Base-by-base conservation (phyloP, 2,329 filamentous ascomycete species). In the Akanthomyces muscarius region DNA sequence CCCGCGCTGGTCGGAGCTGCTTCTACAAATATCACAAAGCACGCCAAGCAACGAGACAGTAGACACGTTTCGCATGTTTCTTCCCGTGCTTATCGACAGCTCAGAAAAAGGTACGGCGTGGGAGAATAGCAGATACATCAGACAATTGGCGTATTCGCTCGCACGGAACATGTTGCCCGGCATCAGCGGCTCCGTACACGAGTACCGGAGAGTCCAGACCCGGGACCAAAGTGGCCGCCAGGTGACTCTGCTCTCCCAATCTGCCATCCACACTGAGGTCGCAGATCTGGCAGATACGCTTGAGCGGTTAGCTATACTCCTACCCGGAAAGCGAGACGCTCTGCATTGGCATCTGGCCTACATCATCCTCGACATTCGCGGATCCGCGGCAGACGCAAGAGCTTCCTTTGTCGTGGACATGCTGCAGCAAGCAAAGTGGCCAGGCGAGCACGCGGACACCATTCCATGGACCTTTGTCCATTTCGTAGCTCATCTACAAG, bases 11-110 rank as follows among this genome's bases (percentile, higher is more conserved):
- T 78, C 76, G 0, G 77, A 80, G 63, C 63, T 78, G 7, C 57
- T 76, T 13, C 57, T 78, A 1, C 74, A 77, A 55, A 52, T 76
- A 51, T 65, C 65, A 18, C 45, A 57, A 47, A 42, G 1, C 33
- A 64, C 1, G 53, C 52, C 23, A 44, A 67, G 5, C 47, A 59
- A 21, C 7, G 10, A 16, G 25, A 7, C 30, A 8, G 63, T 62
- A 2, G 65, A 72, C 2, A 63, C 66, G 1, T 69, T 75, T 14
- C 74, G 80, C 47, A 80, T 91, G 14, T 93, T 89, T 70, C 78
- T 92, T 0, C 87, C 88, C 0, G 79, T 88, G 25, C 72, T 92
- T 0, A 75, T 86, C 11, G 86, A 89, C 66, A 81, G 80, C 63
- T 80, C 81, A 21, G 69, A 72, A n/a, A 79, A 81, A 36, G 79